Base-by-base conservation (phyloP, 208 protist species). In the Leishmania braziliensis region DNA sequence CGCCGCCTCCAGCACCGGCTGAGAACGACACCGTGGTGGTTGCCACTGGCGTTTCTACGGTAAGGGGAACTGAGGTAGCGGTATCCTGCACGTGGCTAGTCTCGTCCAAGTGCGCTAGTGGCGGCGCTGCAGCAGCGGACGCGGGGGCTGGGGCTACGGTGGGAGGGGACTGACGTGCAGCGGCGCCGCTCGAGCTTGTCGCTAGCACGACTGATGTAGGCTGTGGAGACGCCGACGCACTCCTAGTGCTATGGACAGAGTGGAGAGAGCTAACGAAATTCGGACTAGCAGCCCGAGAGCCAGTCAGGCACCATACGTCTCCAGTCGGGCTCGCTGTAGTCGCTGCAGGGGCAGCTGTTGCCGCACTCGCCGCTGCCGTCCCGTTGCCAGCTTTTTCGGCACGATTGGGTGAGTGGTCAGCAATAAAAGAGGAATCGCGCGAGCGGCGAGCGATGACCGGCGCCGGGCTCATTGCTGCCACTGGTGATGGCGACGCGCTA, bases 381-480 rank as follows among this genome's bases (percentile, higher is more conserved):
- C 50, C 1, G 16, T 48, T 73, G 26, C 39, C 58, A 20, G 2
- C 36, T 29, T 46, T 75, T 26, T 58, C 71, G 1, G 69, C 53
- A 0, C 50, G 36, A 9, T 18, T 43, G 2, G 70, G 8, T 5
- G 77, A 81, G n/a, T n/a, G 58, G 8, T 50, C 71, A 8, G 16
- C 36, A 50, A 0, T 14, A 2, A 16, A 56, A 23, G 77, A 77
- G 39, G 12, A 33, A 51, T 85, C 81, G 43, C 69, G 77, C 46
- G 81, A 77, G 48, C 81, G 81, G 0, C 77, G 77, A 6, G 71
- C 23, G 16, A 72, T 36, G n/a, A 77, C 60, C 16, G 73, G 58
- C 10, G 50, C 58, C 23, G 60, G 50, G 60, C 71, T 46, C 1
- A 73, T 74, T 43, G 54, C 36, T 51, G 36, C 50, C 46, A 39